Percentiles rank a stretch among this genome's conserved stretches.
Conservation (phyloP, 257 asterid species). For the Paraleonurus japonicus region DNA sequence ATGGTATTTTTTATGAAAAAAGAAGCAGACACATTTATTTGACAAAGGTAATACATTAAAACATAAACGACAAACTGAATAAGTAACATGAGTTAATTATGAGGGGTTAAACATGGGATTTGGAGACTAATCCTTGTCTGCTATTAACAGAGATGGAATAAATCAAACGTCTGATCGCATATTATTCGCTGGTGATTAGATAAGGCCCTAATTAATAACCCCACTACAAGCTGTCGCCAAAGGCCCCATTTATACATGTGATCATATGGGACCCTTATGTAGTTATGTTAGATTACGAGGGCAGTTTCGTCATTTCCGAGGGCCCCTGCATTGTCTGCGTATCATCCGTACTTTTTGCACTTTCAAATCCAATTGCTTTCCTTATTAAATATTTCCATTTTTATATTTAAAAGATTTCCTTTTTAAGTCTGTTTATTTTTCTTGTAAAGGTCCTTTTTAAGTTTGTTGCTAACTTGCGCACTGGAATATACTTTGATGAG, state of each 20-base stretch:
- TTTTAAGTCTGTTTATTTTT: too few species aligned
- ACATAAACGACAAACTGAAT: neutral
- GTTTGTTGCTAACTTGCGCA: neutral
- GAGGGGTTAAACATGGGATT: constrained; percentile 15
- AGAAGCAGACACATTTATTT: too few species aligned
- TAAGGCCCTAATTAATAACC: constrained; percentile 22
- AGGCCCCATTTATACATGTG: constrained; percentile 20
- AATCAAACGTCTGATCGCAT: constrained; percentile 12
- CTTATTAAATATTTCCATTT: neutral
- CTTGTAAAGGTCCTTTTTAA: neutral
- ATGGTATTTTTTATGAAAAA: too few species aligned
- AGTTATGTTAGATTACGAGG: constrained; percentile 5
- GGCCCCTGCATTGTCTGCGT: constrained; percentile 31
- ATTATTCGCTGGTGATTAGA: constrained; percentile 17
- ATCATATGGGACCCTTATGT: neutral
- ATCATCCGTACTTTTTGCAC: constrained; percentile 49
- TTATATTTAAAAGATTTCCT: neutral
- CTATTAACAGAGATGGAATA: neutral
- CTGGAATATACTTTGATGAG: neutral
- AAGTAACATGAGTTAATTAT: neutral
- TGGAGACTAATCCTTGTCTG: constrained; percentile 14
- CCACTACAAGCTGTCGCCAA: constrained; percentile 46
- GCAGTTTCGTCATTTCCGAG: neutral
- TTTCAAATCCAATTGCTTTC: neutral
- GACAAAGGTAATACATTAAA: too few species aligned